Evolutionary conservation across 352 stramenopile genomes (phyloP), one percentile per base, ranked within the genome.

Genomic region (Phytophthora meadii): DNA sequence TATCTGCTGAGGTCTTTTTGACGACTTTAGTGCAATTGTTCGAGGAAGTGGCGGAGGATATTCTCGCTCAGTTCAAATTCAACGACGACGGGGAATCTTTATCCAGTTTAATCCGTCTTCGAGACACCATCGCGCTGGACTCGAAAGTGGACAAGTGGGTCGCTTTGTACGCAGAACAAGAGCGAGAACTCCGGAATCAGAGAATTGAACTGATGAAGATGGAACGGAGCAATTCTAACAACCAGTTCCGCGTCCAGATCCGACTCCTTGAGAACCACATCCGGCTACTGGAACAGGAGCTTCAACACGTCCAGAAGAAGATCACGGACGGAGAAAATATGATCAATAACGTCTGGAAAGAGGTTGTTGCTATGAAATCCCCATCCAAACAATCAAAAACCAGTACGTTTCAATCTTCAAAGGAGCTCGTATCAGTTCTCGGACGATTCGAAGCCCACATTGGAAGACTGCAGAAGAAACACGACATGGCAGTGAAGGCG

Each of bases 21-120:
- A 52, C 58, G 11, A 72, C 50, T 39, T 45, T 81, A 24, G 63
- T 94, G 2, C 56, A 88, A 24, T 30, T 71, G 1, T 92, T 92
- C 36, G 65, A 74, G 17, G 65, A 79, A 12, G 64, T 95, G 4
- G 61, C 79, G 3, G 82, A 92, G 49, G 84, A 95, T 41, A 92
- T 93, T 37, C 65, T 90, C 10, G 79, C 83, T 3, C 77, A 90
- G 57, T 93, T 88, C 71, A 95, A 95, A 47, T 92, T 84, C 69
- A 89, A 90, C 46, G 87, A 95, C 32, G 84, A 95, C 47, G 84
- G 86, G 45, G 84, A 92, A 47, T 91, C 82, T 7, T 49, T 94
- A n/a, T 77, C 70, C 2, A 83, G 69, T 46, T 50, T 94, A 15
- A 73, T 90, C 34, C 82, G 86, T 11, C 63, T 94, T 39, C 81